Conservation (phyloP, 2,329 filamentous ascomycete genomes). For the Colletotrichum neosansevieriae region DNA sequence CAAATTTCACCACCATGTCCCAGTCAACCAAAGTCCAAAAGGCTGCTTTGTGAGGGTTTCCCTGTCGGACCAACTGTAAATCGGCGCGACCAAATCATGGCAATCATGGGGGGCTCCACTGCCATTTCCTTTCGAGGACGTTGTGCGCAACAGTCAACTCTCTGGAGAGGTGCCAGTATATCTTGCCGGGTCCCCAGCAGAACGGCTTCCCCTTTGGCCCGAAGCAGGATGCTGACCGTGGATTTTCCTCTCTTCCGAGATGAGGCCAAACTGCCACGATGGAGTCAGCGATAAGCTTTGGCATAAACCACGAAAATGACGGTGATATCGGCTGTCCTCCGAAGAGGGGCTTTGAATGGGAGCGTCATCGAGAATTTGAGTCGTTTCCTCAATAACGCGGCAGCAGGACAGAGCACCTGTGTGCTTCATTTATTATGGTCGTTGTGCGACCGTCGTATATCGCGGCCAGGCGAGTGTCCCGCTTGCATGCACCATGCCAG, state of each 20-base stretch:
- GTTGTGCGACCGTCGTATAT: neutral
- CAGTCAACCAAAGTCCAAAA: constrained; percentile 9
- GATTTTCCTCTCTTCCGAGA: constrained; percentile 23
- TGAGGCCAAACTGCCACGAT: constrained; percentile 25
- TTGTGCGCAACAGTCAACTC: constrained; percentile 12
- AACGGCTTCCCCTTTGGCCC: neutral
- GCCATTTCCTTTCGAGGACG: constrained; percentile 29
- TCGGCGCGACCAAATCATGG: constrained; percentile 31
- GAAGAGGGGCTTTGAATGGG: constrained; percentile 1
- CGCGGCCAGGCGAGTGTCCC: neutral
- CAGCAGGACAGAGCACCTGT: neutral
- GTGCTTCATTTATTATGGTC: neutral
- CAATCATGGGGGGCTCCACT: constrained; percentile 36
- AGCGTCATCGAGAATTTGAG: constrained; percentile 3
- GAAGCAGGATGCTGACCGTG: constrained; percentile 5
- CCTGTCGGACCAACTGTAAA: constrained; percentile 25
- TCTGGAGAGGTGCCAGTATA: constrained; percentile 4
- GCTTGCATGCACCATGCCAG: neutral
- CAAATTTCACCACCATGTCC: constrained; percentile 17
- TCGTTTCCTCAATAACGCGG: neutral
- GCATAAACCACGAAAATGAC: constrained; percentile 16
- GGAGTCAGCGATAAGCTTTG: constrained; percentile 24
- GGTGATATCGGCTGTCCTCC: constrained; percentile 11
- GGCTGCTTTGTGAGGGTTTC: constrained; percentile 6
- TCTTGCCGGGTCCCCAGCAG: constrained; percentile 1